Percentiles rank a stretch among this genome's conserved stretches.
phyloP scores from a whole-genome alignment of 2,329 filamentous ascomycete genomes.

The Lomentospora prolificans region DNA sequence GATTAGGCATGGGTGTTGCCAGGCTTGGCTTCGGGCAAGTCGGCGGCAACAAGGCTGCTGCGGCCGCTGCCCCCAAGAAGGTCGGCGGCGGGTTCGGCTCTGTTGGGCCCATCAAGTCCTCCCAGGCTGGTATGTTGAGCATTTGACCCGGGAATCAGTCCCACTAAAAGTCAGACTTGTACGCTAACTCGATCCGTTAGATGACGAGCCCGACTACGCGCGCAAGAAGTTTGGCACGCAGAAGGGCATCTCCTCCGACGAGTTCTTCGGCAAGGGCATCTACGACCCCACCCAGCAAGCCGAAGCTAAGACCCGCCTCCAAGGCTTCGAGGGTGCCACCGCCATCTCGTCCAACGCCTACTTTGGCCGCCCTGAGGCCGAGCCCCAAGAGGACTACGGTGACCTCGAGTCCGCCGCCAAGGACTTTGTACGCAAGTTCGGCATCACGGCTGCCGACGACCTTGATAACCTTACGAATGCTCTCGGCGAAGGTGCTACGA shows the following conservation, averaged over 20 bases:
- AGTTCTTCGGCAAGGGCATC: conserved; percentile 88
- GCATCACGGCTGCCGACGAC: conserved; percentile 91
- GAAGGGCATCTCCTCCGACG: conserved; percentile 95
- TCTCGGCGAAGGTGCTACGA: conserved; percentile 75
- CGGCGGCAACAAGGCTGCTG: conserved; percentile 50
- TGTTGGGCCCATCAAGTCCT: conserved; percentile 63
- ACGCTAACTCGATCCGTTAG: conserved; percentile 31
- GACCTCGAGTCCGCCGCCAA: conserved; percentile 89
- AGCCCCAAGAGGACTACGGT: conserved; percentile 71
- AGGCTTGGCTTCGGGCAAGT: conserved; percentile 84
- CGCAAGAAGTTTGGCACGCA: conserved; percentile 82
- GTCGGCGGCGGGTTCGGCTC: conserved; percentile 82
- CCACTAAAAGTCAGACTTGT: too few relatives aligned
- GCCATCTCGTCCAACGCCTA: conserved; percentile 95
- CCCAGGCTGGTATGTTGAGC: conserved; percentile 51
- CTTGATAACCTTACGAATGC: conserved; percentile 79
- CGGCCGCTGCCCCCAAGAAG: conserved; percentile 48
- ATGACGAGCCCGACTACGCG: conserved; percentile 73
- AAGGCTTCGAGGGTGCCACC: conserved; percentile 86
- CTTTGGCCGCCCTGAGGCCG: conserved; percentile 87
- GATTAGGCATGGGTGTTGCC: conserved; percentile 79
- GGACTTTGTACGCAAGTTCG: conserved; percentile 92
- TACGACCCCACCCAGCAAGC: conserved; percentile 73
- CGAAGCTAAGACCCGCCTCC: conserved; percentile 79
- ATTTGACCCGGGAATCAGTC: background rate